A percentile compares a stretch with the other conserved stretches of the same genome.
phyloP scores from a whole-genome alignment of 2,329 filamentous ascomycete genomes.

The Trichoderma gracile region DNA sequence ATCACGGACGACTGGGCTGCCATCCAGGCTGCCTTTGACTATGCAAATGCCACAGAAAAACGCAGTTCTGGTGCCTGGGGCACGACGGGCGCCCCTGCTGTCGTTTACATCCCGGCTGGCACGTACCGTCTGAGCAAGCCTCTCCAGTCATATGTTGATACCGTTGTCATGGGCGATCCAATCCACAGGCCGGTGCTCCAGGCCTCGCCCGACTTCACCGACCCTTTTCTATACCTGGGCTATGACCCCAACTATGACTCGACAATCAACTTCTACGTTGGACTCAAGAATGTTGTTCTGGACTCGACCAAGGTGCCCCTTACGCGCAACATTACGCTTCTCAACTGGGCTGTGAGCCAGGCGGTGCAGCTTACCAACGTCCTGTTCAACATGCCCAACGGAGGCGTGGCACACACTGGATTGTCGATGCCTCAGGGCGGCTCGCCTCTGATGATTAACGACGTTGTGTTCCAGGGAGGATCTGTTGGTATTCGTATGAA shows the following conservation, averaged over 20 bases:
- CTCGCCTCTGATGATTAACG: conserved; percentile 37
- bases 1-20: conserved; percentile 75
- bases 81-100: conserved; percentile 28
- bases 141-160: conserved; percentile 37
- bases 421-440: conserved; percentile 41
- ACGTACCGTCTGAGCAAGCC: conserved; percentile 36
- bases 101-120: conserved; percentile 37
- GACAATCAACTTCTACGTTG: conserved; percentile 41
- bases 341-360: conserved; percentile 39
- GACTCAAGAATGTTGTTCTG: conserved; percentile 36
- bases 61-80: conserved; percentile 26
- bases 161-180: conserved; percentile 38
- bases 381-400: conserved; percentile 39
- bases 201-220: conserved; percentile 27
- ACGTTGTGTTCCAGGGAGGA: conserved; percentile 38
- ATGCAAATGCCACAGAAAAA: conserved; percentile 22
- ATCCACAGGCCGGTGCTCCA: conserved; percentile 34
- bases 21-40: conserved; percentile 47
- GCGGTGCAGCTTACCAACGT: conserved; percentile 36
- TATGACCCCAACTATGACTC: conserved; percentile 31
- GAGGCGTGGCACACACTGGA: conserved; percentile 38
- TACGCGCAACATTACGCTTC: conserved; percentile 29
- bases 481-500: conserved; percentile 36
- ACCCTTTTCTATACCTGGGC: conserved; percentile 28
- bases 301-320: conserved; percentile 33